Conservation (phyloP, 192 early-diverging fungal genomes). For the Coemansia sp. region DNA sequence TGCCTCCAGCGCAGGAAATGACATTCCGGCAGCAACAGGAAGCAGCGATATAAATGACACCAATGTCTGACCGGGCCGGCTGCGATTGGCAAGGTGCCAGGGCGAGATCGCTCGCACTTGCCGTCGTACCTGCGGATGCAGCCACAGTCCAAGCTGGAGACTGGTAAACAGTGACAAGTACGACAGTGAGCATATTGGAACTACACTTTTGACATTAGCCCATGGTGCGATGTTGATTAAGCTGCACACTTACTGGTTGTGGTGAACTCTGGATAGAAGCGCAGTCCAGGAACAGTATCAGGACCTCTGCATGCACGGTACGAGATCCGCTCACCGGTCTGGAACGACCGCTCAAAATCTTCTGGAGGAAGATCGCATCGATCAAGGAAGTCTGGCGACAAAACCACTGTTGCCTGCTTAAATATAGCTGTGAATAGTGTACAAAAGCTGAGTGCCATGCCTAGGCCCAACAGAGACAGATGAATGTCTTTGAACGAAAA, state of each 20-base stretch:
- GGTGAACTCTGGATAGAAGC: conserved; percentile 15
- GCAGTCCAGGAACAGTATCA: conserved; percentile 8
- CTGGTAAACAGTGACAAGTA: conserved; percentile 48
- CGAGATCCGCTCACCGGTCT: conserved; percentile 17
- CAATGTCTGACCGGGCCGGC: conserved; percentile 35
- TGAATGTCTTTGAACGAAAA: conserved; percentile 28
- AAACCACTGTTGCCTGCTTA: conserved; percentile 15
- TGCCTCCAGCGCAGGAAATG: conserved; percentile 29
- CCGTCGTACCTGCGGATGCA: conserved; percentile 34
- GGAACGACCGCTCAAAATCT: conserved; percentile 15
- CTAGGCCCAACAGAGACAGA: conserved; percentile 26
- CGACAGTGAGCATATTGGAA: conserved; percentile 20
- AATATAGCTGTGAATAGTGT: conserved; percentile 26
- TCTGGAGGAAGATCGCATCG: conserved; percentile 19
- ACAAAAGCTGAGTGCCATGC: conserved; percentile 37
- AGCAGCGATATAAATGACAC: conserved; percentile 34
- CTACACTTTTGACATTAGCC: conserved; percentile 1
- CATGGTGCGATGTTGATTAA: background rate
- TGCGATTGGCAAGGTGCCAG: conserved; percentile 1
- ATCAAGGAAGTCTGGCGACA: conserved; percentile 28
- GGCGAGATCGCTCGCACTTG: conserved; percentile 17
- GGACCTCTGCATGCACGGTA: conserved; percentile 20
- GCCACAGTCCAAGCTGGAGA: conserved; percentile 30
- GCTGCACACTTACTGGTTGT: conserved; percentile 22
- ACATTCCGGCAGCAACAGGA: conserved; percentile 37